Percentiles rank a stretch among this genome's conserved stretches.
phyloP scores from a whole-genome alignment of 352 stramenopile genomes.

The Globisporangium abappressorium region DNA sequence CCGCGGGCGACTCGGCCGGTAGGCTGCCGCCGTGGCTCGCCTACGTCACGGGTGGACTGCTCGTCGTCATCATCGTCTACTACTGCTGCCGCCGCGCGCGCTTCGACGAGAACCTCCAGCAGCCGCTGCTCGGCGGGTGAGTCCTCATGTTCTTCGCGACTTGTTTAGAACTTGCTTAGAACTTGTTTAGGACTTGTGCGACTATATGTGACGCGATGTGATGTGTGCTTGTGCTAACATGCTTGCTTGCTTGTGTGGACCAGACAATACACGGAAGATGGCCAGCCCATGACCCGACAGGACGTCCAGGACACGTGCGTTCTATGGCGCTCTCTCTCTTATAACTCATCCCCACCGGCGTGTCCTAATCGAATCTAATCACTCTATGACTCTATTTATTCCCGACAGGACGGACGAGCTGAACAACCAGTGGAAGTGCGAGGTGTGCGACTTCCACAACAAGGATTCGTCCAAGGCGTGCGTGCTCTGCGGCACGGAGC shows the following conservation, averaged over 20 bases:
- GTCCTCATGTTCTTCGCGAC: background rate
- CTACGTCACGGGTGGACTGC: constrained; percentile 77
- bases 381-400: background rate
- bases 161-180: constrained; percentile 2
- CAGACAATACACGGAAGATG: constrained; percentile 83
- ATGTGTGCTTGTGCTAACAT: background rate
- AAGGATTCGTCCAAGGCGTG: constrained; percentile 74
- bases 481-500: constrained; percentile 79
- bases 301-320: constrained; percentile 75
- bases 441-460: constrained; percentile 89
- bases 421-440: constrained; percentile 81
- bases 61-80: constrained; percentile 88
- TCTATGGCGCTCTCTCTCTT: background rate
- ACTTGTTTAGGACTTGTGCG: background rate
- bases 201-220: background rate
- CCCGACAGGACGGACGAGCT: constrained; percentile 60
- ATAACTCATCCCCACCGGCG: background rate
- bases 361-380: background rate
- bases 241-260: background rate
- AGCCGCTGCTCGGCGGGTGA: constrained; percentile 69
- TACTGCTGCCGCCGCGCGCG: constrained; percentile 84
- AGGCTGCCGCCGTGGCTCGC: constrained; percentile 78
- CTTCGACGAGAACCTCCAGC: constrained; percentile 86
- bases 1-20: constrained; percentile 26
- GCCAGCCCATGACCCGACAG: constrained; percentile 82